A percentile compares a stretch with the other conserved stretches of the same genome.
These are phyloP conservation scores for Microstegium vimineum DNA, from an alignment of 176 grass and related monocot species.

Conservation along the genomic window DNA sequence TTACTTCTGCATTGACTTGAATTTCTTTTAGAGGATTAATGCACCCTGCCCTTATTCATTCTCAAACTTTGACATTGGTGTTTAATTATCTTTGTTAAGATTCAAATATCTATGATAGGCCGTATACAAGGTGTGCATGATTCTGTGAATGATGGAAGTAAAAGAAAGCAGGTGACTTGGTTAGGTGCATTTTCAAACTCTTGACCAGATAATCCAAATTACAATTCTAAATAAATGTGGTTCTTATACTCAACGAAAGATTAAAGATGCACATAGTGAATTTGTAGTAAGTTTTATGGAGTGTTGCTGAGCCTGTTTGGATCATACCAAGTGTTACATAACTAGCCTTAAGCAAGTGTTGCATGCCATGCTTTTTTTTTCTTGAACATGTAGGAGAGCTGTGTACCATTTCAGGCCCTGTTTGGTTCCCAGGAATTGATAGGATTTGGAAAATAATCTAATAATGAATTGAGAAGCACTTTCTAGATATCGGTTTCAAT, in stretches of 20 bases:
- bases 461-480: background rate
- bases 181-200: background rate
- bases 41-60: background rate
- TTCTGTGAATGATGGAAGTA: background rate
- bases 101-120: background rate
- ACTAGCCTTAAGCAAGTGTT: background rate
- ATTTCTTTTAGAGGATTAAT: background rate
- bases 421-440: background rate
- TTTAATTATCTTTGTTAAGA: background rate
- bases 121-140: background rate
- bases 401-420: too few relatives aligned
- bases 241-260: background rate
- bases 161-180: background rate
- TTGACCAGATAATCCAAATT: background rate
- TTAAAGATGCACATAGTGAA: background rate
- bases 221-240: background rate
- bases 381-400: too few relatives aligned
- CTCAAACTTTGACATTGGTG: background rate
- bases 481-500: background rate
- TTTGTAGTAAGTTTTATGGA: background rate
- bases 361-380: background rate
- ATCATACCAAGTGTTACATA: background rate
- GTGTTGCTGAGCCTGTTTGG: background rate
- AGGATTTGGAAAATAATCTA: background rate
- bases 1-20: background rate